phyloP scores from a whole-genome alignment of 2,329 filamentous ascomycete species.

The Teratosphaeriaceae sp. region DNA sequence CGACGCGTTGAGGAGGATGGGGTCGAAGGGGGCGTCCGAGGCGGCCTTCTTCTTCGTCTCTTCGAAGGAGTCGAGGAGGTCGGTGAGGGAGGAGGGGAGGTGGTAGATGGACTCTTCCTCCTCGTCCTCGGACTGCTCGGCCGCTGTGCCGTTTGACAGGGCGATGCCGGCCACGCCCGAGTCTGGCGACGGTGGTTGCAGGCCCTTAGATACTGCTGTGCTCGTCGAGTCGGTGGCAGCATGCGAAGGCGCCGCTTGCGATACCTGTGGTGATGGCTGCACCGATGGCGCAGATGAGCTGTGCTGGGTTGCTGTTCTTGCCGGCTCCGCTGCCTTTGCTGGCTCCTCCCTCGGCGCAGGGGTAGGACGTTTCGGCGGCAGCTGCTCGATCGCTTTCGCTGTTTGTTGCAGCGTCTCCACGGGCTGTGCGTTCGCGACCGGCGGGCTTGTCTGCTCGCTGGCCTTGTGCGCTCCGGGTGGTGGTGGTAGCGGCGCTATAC shows the following conservation, averaged over 20 bases:
- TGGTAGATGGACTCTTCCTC: conserved; percentile 84
- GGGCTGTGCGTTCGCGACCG: conserved; percentile 32
- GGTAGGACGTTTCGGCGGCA: conserved; percentile 19
- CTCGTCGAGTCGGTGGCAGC: not conserved
- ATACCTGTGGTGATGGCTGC: conserved; percentile 30
- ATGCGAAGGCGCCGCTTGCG: conserved; percentile 31
- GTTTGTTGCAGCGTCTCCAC: conserved; percentile 29
- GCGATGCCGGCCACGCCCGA: conserved; percentile 29
- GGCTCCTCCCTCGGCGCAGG: conserved; percentile 24
- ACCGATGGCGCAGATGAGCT: conserved; percentile 20
- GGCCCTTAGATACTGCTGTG: conserved; percentile 12
- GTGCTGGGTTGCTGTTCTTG: conserved; percentile 10
- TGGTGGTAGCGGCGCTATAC: conserved; percentile 87
- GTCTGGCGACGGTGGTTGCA: conserved; percentile 28
- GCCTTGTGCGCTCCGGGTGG: conserved; percentile 60
- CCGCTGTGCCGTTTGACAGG: conserved; percentile 47
- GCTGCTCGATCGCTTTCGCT: conserved; percentile 20
- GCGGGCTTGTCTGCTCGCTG: conserved; percentile 42
- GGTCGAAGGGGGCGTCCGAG: conserved; percentile 56
- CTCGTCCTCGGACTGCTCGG: too few species aligned
- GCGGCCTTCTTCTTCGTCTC: conserved; percentile 64
- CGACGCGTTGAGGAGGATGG: conserved; percentile 69
- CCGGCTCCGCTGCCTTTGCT: conserved; percentile 15
- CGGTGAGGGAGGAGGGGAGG: conserved; percentile 78
- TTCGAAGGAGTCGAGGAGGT: conserved; percentile 88